phyloP scores from a whole-genome alignment of 495 filamentous ascomycete genomes.

The Pyronema domesticum region DNA sequence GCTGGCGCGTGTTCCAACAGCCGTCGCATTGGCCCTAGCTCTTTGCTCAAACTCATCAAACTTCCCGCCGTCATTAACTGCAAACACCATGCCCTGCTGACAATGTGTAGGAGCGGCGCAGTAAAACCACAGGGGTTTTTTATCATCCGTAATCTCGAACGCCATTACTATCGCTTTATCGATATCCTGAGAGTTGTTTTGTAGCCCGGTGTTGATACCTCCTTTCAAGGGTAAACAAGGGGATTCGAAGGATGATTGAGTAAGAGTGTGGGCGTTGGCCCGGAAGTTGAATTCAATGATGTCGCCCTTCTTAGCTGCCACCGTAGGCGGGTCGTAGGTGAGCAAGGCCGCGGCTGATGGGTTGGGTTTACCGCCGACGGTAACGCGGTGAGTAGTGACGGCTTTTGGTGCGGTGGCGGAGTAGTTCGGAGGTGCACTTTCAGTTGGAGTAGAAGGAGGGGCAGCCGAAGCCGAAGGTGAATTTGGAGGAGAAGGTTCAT shows the following conservation, averaged over 20 bases:
- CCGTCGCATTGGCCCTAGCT: too few relatives aligned
- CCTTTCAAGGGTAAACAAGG: background rate
- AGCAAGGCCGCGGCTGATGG: conserved; percentile 22
- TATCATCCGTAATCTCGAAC: conserved; percentile 18
- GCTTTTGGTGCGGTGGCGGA: background rate
- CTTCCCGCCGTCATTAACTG: conserved; percentile 51
- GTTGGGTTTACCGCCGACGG: conserved; percentile 24
- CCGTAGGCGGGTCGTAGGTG: conserved; percentile 37
- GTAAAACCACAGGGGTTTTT: conserved; percentile 38
- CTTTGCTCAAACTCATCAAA: conserved; percentile 25
- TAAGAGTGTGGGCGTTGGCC: conserved; percentile 36
- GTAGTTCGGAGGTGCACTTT: too few relatives aligned
- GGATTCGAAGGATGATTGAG: background rate
- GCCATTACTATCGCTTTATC: conserved; percentile 9
- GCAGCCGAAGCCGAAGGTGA: background rate
- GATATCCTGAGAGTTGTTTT: background rate
- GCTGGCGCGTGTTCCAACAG: too few relatives aligned
- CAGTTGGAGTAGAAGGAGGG: background rate
- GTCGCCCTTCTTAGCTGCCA: conserved; percentile 41
- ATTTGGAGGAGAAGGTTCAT: background rate
- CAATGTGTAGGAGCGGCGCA: conserved; percentile 35
- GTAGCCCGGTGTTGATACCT: background rate
- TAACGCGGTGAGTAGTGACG: conserved; percentile 24
- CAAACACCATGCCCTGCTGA: conserved; percentile 57
- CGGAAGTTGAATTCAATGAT: conserved; percentile 50